These are phyloP conservation scores for Fusarium ambrosium DNA, from an alignment of 2,329 filamentous ascomycete genomes.

Conservation along the genomic window DNA sequence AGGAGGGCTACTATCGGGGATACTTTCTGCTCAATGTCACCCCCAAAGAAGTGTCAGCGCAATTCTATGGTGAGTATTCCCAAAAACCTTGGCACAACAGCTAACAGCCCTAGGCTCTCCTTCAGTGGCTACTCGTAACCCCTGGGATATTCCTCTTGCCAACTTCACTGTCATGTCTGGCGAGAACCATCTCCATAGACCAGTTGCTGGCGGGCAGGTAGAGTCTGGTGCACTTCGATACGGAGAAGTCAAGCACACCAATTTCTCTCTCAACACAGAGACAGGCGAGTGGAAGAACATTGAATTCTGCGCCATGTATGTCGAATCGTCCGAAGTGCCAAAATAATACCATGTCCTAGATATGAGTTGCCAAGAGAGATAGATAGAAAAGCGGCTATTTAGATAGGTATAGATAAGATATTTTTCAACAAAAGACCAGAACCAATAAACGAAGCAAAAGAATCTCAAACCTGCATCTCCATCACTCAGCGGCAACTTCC, in stretches of 20 bases:
- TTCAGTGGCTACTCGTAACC: constrained; percentile 70
- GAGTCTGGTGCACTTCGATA: constrained; percentile 69
- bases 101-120: constrained; percentile 53
- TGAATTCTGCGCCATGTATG: constrained; percentile 29
- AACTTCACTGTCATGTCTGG: constrained; percentile 77
- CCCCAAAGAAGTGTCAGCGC: constrained; percentile 70
- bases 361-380: background rate
- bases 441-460: background rate
- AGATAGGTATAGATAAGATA: background rate
- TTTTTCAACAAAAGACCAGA: background rate
- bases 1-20: constrained; percentile 79
- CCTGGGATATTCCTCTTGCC: constrained; percentile 74
- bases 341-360: background rate
- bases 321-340: background rate
- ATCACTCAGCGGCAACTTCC: constrained; percentile 44
- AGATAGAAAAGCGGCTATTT: background rate
- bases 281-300: constrained; percentile 29
- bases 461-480: background rate
- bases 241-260: constrained; percentile 56
- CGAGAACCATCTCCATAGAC: constrained; percentile 67
- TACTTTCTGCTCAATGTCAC: constrained; percentile 76
- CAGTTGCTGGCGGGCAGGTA: constrained; percentile 57
- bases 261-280: constrained; percentile 34
- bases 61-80: constrained; percentile 66
- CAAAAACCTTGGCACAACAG: accelerated